Base-by-base conservation (phyloP, 805 yeast genomes). In the Candida yuanshanica region DNA sequence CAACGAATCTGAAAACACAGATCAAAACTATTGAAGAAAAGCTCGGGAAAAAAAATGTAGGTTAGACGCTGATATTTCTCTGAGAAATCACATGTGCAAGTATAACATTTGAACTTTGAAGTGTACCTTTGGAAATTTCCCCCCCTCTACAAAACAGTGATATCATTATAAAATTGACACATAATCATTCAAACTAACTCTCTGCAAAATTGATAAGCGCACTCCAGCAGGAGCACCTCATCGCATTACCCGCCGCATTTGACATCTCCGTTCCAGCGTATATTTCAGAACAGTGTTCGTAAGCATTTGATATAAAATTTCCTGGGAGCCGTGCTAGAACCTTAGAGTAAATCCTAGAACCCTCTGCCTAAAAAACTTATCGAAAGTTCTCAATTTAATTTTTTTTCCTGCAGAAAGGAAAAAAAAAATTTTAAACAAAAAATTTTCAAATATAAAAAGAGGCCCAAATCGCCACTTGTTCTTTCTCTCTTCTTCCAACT, bases 401-500 rank as follows among this genome's bases (percentile, higher is more conserved):
- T 14, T 27, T 27, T 13, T 27, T 27, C 9, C 16, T 27, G 18
- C 31, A 27, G 31, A 31, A 31, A n/a, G n/a, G n/a, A 31, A 31
- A 29, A 31, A 31, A 31, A 31, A 31, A 31, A 29, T 29, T 31
- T 31, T 17, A 17, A 17, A 31, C 34, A 31, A 31, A 23, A 23
- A 31, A 17, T 31, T 31, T 31, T 31, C 34, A 31, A 10, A 31
- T 31, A 31, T 31, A 31, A 17, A 31, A 31, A 31, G 34, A 31
- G 14, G 16, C n/a, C 20, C 20, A 31, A 17, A 31, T 31, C 34
- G 34, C 34, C 34, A 31, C 34, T 31, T 31, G 34, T 29, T 37
- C 36, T 39, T 43, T 38, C 31, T 31, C 16, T 37, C 38, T 39
- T 39, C 33, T 18, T 37, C 39, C 17, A 18, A 34, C 10, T 32